These are phyloP conservation scores for Alternaria incomplexa DNA, from an alignment of 2,329 filamentous ascomycete species.

Conservation along the genomic window DNA sequence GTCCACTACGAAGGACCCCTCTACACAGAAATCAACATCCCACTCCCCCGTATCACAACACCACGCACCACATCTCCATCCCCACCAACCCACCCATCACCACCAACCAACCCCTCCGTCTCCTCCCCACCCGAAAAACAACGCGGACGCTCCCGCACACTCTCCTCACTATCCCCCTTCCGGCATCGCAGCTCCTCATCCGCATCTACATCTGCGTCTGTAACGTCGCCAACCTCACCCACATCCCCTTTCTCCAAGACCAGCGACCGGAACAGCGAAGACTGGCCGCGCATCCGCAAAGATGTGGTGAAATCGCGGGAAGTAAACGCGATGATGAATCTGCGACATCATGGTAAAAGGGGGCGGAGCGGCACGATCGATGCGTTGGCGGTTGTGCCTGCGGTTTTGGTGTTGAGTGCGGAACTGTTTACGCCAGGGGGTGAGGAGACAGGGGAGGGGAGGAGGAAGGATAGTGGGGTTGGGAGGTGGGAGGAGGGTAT, in stretches of 20 bases:
- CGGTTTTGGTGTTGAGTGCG: conserved; percentile 42
- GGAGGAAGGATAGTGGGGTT: conserved; percentile 23
- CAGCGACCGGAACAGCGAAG: conserved; percentile 7
- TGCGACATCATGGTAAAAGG: conserved; percentile 26
- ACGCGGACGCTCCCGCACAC: conserved; percentile 27
- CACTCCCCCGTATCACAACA: conserved; percentile 30
- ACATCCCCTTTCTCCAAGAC: neutral
- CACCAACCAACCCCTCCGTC: neutral
- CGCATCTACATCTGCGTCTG: conserved; percentile 7
- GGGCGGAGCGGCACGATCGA: conserved; percentile 33
- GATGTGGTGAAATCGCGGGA: conserved; percentile 27
- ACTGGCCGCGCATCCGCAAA: conserved; percentile 31
- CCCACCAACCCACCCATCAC: conserved; percentile 3
- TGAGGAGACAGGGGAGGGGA: neutral
- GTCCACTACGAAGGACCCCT: conserved; percentile 30
- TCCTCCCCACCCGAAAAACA: neutral
- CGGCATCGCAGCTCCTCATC: conserved; percentile 28
- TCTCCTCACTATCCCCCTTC: conserved; percentile 34
- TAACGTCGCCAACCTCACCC: conserved; percentile 12
- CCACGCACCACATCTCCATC: neutral
- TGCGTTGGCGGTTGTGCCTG: conserved; percentile 45
- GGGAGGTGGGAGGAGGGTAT: conserved; percentile 36
- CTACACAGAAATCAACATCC: conserved; percentile 45
- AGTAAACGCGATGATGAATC: conserved; percentile 33
- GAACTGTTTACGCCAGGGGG: conserved; percentile 44